Evolutionary conservation across 805 yeast species (phyloP).

Genomic region (Metschnikowia peoriensis): DNA sequence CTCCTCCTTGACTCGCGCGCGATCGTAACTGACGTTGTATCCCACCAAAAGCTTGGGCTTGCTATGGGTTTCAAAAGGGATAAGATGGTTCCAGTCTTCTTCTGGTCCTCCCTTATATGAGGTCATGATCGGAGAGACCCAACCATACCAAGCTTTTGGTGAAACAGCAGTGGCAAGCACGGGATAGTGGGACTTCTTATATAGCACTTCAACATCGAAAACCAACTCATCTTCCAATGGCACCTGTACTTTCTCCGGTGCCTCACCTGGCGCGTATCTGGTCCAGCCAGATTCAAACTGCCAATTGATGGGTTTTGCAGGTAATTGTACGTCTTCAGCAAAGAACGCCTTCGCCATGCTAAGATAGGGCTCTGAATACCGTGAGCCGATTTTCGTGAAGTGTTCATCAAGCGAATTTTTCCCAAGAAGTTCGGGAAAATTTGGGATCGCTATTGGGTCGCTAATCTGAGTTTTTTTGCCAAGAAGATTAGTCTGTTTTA

Average conservation of each 20-base stretch:
- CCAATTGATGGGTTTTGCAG: constrained; percentile 57
- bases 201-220: constrained; percentile 88
- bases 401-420: constrained; percentile 72
- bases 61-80: constrained; percentile 62
- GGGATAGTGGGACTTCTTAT: constrained; percentile 71
- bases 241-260: constrained; percentile 56
- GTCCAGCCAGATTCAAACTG: constrained; percentile 73
- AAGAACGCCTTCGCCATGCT: constrained; percentile 47
- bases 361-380: constrained; percentile 59
- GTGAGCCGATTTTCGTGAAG: constrained; percentile 66
- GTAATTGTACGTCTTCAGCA: constrained; percentile 25
- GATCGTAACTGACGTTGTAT: constrained; percentile 86
- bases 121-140: constrained; percentile 87
- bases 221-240: constrained; percentile 75
- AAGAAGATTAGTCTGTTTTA: constrained; percentile 60
- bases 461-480: constrained; percentile 68
- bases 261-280: constrained; percentile 55
- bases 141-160: constrained; percentile 80
- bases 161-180: constrained; percentile 81
- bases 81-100: constrained; percentile 56
- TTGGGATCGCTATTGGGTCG: constrained; percentile 55
- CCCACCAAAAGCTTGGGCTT: constrained; percentile 71
- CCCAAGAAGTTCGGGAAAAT: constrained; percentile 76
- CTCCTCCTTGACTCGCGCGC: constrained; percentile 84
- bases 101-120: constrained; percentile 19